phyloP scores from a whole-genome alignment of 2,329 filamentous ascomycete genomes.

The Alternaria sp. region DNA sequence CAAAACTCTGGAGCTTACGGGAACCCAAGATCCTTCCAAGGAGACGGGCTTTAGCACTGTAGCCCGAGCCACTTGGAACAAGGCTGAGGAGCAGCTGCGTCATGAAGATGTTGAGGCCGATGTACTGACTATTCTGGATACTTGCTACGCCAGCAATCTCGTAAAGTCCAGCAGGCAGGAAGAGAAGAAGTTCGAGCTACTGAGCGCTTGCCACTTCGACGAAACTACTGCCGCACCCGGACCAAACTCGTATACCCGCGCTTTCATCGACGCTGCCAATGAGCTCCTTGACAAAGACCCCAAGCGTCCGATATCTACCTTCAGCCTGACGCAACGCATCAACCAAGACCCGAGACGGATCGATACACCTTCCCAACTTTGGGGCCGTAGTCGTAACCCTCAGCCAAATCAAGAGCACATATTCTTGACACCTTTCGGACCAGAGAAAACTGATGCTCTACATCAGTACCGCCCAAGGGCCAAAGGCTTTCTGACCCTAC shows the following conservation, averaged over 20 bases:
- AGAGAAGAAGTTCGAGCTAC: slow-evolving; percentile 42
- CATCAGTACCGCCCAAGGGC: slow-evolving; percentile 20
- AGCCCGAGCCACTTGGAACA: slow-evolving; percentile 47
- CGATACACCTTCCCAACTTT: slow-evolving; percentile 40
- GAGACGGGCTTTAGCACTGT: slow-evolving; percentile 34
- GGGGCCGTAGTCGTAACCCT: slow-evolving; percentile 28
- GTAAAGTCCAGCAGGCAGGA: slow-evolving; percentile 37
- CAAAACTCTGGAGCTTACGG: slow-evolving; percentile 39
- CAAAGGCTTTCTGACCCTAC: slow-evolving; percentile 41
- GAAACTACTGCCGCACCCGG: slow-evolving; percentile 41
- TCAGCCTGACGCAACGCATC: slow-evolving; percentile 39
- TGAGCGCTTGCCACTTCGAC: slow-evolving; percentile 42
- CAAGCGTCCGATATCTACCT: slow-evolving; percentile 41
- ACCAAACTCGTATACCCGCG: slow-evolving; percentile 44
- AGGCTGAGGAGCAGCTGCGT: slow-evolving; percentile 39
- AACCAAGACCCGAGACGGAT: slow-evolving; percentile 33
- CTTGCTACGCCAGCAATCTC: slow-evolving; percentile 50
- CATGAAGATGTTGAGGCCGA: slow-evolving; percentile 44
- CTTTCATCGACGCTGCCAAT: slow-evolving; percentile 42
- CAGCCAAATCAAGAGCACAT: slow-evolving; percentile 41
- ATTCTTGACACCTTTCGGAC: slow-evolving; percentile 39
- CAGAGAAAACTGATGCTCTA: slow-evolving; percentile 9
- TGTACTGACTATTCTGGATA: slow-evolving; percentile 50
- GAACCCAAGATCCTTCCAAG: slow-evolving; percentile 16
- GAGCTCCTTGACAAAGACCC: slow-evolving; percentile 29